A percentile compares a stretch with the other conserved stretches of the same genome.
phyloP scores from a whole-genome alignment of 148 eudicot species.

The Camellia lanceoleosa region DNA sequence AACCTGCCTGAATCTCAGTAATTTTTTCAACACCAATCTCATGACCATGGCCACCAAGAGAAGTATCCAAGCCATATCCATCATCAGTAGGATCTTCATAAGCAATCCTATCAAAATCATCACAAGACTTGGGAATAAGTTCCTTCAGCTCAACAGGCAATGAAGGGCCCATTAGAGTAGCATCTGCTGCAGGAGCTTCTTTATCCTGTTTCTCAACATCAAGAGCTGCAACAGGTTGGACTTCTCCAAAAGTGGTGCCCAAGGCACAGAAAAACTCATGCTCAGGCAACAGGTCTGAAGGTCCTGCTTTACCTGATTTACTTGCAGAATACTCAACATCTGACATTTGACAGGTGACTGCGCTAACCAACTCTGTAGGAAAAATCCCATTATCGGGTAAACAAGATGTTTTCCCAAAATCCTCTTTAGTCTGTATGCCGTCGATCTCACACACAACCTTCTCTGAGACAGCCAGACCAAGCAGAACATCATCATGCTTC shows the following conservation, averaged over 20 bases:
- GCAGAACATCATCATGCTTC: neutral
- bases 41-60: constrained; percentile 28
- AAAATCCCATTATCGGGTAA: constrained; percentile 14
- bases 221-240: constrained; percentile 12
- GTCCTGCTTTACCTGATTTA: constrained; percentile 11
- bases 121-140: constrained; percentile 4
- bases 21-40: constrained; percentile 19
- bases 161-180: constrained; percentile 8
- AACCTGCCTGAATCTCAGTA: constrained; percentile 35
- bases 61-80: constrained; percentile 25
- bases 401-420: constrained; percentile 10
- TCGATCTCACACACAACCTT: neutral
- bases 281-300: constrained; percentile 19
- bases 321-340: constrained; percentile 18
- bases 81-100: constrained; percentile 22
- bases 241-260: constrained; percentile 20
- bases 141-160: constrained; percentile 10
- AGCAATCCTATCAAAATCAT: constrained; percentile 17
- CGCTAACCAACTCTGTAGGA: constrained; percentile 1
- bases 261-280: constrained; percentile 17
- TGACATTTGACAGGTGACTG: constrained; percentile 16
- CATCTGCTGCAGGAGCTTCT: constrained; percentile 8
- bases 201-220: constrained; percentile 11
- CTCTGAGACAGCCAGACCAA: constrained; percentile 1
- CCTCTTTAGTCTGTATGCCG: neutral